Conservation (phyloP, 257 asterid genomes). For the Thymus quinquecostatus region DNA sequence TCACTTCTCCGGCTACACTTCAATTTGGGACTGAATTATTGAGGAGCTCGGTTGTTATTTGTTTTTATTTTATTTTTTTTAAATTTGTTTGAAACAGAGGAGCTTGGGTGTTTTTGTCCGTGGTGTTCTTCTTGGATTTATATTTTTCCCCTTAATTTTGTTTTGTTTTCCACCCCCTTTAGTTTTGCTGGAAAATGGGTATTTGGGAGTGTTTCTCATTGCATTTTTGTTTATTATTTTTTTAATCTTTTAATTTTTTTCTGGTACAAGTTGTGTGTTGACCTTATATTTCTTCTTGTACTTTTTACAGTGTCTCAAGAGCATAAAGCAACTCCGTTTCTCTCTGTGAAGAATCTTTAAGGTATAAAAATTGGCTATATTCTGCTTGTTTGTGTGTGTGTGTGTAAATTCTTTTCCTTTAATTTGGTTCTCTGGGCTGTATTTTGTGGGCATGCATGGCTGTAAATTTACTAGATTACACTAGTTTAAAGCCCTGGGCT, state of each 20-base stretch:
- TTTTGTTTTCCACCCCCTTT: not conserved
- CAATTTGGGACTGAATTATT: not conserved
- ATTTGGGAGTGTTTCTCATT: not conserved
- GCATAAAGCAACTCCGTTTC: conserved; percentile 4
- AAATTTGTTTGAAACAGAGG: too few species aligned
- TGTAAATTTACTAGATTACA: conserved; percentile 18
- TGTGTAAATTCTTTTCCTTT: not conserved
- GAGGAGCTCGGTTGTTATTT: not conserved
- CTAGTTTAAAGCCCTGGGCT: not conserved
- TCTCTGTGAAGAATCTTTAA: conserved; percentile 13
- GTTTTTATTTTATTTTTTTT: too few species aligned
- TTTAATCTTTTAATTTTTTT: not conserved
- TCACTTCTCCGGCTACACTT: not conserved
- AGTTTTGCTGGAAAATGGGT: conserved; percentile 10
- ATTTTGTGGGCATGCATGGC: conserved; percentile 35
- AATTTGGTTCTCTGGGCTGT: not conserved
- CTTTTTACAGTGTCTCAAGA: conserved; percentile 27
- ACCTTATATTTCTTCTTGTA: not conserved
- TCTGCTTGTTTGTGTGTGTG: not conserved
- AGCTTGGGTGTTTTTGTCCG: not conserved
- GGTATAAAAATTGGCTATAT: conserved; percentile 21
- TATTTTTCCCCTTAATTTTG: not conserved
- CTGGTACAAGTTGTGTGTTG: not conserved
- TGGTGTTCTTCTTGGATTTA: not conserved
- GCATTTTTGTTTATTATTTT: not conserved